Conservation (phyloP, 1,284 basidiomycete genomes). For the Melampsora abietis-canadensis region DNA sequence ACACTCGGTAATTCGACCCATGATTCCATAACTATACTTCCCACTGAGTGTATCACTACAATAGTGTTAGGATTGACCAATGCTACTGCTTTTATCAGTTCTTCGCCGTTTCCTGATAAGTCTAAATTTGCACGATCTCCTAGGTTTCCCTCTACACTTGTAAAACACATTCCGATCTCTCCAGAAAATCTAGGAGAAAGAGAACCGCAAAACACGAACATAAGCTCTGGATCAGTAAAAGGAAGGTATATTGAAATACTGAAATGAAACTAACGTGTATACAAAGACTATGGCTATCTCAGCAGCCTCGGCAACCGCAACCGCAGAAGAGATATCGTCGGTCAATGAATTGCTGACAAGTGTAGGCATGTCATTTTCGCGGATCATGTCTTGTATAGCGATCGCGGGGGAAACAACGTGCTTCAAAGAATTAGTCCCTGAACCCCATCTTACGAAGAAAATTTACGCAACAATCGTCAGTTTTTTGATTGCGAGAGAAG, state of each 20-base stretch:
- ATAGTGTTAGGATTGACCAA: slow-evolving; percentile 52
- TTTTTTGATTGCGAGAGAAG: neutral
- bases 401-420: slow-evolving; percentile 45
- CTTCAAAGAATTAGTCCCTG: slow-evolving; percentile 46
- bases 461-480: neutral
- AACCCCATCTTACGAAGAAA: slow-evolving; percentile 45
- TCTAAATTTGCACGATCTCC: slow-evolving; percentile 44
- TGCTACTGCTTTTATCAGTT: slow-evolving; percentile 47
- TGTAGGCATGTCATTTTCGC: neutral
- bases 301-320: slow-evolving; percentile 45
- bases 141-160: slow-evolving; percentile 8
- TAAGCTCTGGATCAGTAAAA: too few species aligned
- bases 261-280: slow-evolving; percentile 41
- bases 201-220: neutral
- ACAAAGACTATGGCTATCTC: slow-evolving; percentile 12
- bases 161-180: slow-evolving; percentile 7
- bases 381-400: slow-evolving; percentile 40
- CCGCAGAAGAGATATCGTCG: slow-evolving; percentile 46
- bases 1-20: slow-evolving; percentile 43
- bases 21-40: slow-evolving; percentile 47
- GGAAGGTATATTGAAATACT: neutral
- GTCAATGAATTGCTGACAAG: neutral
- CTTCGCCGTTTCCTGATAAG: slow-evolving; percentile 40
- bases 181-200: neutral
- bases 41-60: slow-evolving; percentile 51